Conservation (phyloP, 176 grass and related monocot genomes). For the Tillandsia fasciculata region DNA sequence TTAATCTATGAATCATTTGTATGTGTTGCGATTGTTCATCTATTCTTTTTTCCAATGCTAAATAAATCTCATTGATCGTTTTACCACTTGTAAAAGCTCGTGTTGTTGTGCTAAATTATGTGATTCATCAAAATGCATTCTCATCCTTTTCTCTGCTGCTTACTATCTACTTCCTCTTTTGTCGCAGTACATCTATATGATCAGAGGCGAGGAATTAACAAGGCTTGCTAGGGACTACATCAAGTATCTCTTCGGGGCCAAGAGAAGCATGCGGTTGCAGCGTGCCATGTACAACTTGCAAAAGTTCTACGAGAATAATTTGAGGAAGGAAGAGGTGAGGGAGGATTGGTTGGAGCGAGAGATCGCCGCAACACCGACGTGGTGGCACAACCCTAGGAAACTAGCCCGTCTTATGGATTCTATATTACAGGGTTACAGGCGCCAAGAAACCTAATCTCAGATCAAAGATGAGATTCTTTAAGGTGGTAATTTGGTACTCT, state of each 20-base stretch:
- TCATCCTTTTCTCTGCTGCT: neutral
- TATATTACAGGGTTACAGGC: slow-evolving; percentile 23
- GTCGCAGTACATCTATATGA: slow-evolving; percentile 66
- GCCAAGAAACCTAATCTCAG: neutral
- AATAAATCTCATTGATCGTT: neutral
- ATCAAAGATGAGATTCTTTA: neutral
- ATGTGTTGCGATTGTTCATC: neutral
- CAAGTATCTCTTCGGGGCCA: slow-evolving; percentile 54
- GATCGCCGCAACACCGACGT: slow-evolving; percentile 18
- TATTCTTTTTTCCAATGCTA: neutral
- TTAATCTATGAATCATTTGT: neutral
- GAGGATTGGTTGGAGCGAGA: slow-evolving; percentile 23
- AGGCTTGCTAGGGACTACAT: slow-evolving; percentile 67
- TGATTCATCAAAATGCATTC: neutral
- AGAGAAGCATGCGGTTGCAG: slow-evolving; percentile 49
- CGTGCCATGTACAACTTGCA: slow-evolving; percentile 40
- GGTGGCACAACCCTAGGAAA: slow-evolving; percentile 37
- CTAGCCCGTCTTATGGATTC: slow-evolving; percentile 18
- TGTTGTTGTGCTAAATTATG: neutral
- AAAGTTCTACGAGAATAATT: slow-evolving; percentile 24
- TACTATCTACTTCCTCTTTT: neutral
- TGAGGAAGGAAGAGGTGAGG: slow-evolving; percentile 18
- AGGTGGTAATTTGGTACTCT: too few relatives aligned
- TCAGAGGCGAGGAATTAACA: slow-evolving; percentile 66
- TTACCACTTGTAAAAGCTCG: neutral